phyloP scores from a whole-genome alignment of 352 stramenopile species.

The Phytophthora citricola region DNA sequence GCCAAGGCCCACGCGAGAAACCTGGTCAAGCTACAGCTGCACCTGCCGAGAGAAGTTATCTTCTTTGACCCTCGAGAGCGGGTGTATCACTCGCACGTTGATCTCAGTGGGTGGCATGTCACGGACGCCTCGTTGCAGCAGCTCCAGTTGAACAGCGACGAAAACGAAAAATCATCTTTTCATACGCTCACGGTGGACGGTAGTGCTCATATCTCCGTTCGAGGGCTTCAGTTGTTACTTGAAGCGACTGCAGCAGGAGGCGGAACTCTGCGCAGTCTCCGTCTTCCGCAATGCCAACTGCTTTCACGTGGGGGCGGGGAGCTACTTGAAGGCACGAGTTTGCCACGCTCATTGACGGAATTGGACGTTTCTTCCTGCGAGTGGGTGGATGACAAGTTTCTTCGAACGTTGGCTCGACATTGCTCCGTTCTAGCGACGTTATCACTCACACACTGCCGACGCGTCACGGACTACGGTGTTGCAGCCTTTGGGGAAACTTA shows the following conservation, averaged over 20 bases:
- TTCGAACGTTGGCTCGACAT: slow-evolving; percentile 46
- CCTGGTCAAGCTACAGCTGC: slow-evolving; percentile 36
- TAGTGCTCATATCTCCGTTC: slow-evolving; percentile 31
- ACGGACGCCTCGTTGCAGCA: slow-evolving; percentile 44
- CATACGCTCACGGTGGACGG: slow-evolving; percentile 29
- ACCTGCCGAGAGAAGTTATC: slow-evolving; percentile 50
- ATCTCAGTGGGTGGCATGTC: slow-evolving; percentile 62
- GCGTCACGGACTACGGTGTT: slow-evolving; percentile 76
- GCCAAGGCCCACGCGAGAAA: slow-evolving; percentile 29
- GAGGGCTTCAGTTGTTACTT: slow-evolving; percentile 29
- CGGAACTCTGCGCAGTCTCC: slow-evolving; percentile 26
- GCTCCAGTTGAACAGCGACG: slow-evolving; percentile 26
- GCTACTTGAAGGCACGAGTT: slow-evolving; percentile 19
- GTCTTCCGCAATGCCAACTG: slow-evolving; percentile 33
- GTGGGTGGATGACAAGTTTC: slow-evolving; percentile 66
- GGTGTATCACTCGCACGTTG: slow-evolving; percentile 51
- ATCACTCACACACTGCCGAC: slow-evolving; percentile 54
- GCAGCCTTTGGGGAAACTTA: slow-evolving; percentile 60
- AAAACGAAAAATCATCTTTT: slow-evolving; percentile 22
- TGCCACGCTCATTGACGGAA: slow-evolving; percentile 42
- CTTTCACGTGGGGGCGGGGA: slow-evolving; percentile 32
- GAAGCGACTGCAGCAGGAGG: slow-evolving; percentile 15
- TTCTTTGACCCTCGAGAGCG: slow-evolving; percentile 41
- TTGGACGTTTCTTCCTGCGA: slow-evolving; percentile 71
- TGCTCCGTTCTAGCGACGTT: slow-evolving; percentile 48